phyloP scores from a whole-genome alignment of 768 basidiomycete species.

The Boletus rubescentipes region DNA sequence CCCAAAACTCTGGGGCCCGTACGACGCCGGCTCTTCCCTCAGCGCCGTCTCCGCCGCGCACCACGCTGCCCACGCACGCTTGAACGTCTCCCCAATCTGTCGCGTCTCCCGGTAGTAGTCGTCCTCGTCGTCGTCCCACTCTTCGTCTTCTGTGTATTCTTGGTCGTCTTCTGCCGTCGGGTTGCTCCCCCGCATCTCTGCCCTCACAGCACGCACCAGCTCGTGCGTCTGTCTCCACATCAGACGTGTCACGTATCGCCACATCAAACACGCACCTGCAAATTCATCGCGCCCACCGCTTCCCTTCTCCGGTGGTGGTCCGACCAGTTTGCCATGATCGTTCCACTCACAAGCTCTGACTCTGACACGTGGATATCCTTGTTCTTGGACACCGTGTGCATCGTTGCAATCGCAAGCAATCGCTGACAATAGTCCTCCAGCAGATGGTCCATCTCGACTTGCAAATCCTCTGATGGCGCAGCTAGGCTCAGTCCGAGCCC shows the following conservation, averaged over 20 bases:
- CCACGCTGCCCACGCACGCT: slow-evolving; percentile 48
- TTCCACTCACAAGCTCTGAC: slow-evolving; percentile 44
- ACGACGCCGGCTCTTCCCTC: slow-evolving; percentile 24
- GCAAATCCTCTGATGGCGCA: slow-evolving; percentile 24
- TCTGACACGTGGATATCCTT: slow-evolving; percentile 37
- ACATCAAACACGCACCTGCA: slow-evolving; percentile 35
- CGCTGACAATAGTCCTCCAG: slow-evolving; percentile 37
- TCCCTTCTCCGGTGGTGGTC: slow-evolving; percentile 43
- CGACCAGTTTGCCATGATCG: slow-evolving; percentile 43
- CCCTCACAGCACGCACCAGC: slow-evolving; percentile 37
- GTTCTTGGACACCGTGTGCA: slow-evolving; percentile 39
- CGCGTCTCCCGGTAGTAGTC: slow-evolving; percentile 30
- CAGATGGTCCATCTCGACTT: slow-evolving; percentile 38
- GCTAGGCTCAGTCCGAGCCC: slow-evolving; percentile 34
- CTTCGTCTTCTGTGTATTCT: slow-evolving; percentile 23
- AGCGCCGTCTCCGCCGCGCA: slow-evolving; percentile 34
- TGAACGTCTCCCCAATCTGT: slow-evolving; percentile 31
- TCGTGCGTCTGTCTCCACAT: slow-evolving; percentile 37
- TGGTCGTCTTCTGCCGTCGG: slow-evolving; percentile 28
- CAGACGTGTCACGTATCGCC: neutral
- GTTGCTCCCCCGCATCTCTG: slow-evolving; percentile 27
- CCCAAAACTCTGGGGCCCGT: slow-evolving; percentile 47
- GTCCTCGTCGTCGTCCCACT: slow-evolving; percentile 29
- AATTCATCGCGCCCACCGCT: slow-evolving; percentile 42
- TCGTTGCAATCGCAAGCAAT: slow-evolving; percentile 34